These are phyloP conservation scores for Trichoderma reesei DNA, from an alignment of 495 filamentous ascomycete genomes.

Conservation along the genomic window DNA sequence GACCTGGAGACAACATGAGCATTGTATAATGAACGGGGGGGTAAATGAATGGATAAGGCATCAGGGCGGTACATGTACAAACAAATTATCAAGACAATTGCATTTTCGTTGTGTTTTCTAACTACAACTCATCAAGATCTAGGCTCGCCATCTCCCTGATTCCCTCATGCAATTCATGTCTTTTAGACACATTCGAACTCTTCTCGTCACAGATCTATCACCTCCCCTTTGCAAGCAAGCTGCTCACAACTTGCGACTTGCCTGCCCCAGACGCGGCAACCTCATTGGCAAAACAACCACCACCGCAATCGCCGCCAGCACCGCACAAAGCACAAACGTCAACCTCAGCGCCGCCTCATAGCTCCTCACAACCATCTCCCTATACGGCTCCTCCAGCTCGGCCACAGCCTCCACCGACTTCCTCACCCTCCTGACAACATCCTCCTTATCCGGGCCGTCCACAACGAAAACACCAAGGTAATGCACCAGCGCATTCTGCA, in stretches of 20 bases:
- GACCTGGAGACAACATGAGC: conserved; percentile 11
- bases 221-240: neutral
- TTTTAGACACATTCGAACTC: neutral
- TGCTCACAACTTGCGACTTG: neutral
- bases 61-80: neutral
- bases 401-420: conserved; percentile 35
- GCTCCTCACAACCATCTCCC: conserved; percentile 45
- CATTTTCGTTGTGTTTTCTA: neutral
- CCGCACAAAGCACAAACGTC: conserved; percentile 42
- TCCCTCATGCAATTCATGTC: too few relatives aligned
- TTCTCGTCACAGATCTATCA: neutral
- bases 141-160: neutral
- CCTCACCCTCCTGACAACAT: conserved; percentile 27
- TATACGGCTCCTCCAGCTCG: conserved; percentile 21
- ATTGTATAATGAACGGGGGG: neutral
- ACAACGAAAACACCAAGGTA: conserved; percentile 47
- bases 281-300: conserved; percentile 40
- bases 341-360: conserved; percentile 49
- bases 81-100: neutral
- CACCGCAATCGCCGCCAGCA: conserved; percentile 41
- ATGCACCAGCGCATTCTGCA: conserved; percentile 59
- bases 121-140: neutral
- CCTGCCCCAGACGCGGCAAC: conserved; percentile 42
- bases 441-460: conserved; percentile 34
- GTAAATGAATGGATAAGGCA: conserved; percentile 3